phyloP scores from a whole-genome alignment of 768 basidiomycete genomes.

The Suillus variegatus region DNA sequence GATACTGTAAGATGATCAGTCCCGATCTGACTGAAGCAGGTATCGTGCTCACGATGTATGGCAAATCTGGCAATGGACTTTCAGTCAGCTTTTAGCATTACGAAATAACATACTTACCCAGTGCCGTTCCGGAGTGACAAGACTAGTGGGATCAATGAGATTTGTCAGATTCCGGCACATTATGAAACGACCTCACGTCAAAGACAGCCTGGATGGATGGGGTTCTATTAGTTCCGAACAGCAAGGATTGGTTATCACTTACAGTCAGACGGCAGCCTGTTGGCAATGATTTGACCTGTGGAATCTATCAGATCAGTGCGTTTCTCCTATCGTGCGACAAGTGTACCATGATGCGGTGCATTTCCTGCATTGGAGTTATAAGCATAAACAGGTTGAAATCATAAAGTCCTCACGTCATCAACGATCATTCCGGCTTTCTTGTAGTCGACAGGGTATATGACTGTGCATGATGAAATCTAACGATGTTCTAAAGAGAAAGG shows the following conservation, averaged over 20 bases:
- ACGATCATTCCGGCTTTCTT: constrained; percentile 74
- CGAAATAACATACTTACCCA: constrained; percentile 31
- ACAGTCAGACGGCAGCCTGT: constrained; percentile 67
- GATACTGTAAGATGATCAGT: constrained; percentile 43
- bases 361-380: constrained; percentile 26
- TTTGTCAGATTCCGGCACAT: not conserved
- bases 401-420: constrained; percentile 59
- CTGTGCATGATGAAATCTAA: constrained; percentile 34
- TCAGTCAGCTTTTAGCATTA: not conserved
- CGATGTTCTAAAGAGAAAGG: not conserved
- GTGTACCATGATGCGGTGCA: constrained; percentile 45
- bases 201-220: constrained; percentile 39
- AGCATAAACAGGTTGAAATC: constrained; percentile 1
- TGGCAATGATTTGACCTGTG: constrained; percentile 53
- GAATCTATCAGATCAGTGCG: not conserved
- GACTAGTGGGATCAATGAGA: constrained; percentile 29
- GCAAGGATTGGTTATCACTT: constrained; percentile 8
- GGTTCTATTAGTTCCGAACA: not conserved
- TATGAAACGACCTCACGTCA: constrained; percentile 39
- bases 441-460: constrained; percentile 90
- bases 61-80: constrained; percentile 20
- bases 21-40: not conserved
- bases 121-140: constrained; percentile 52
- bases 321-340: not conserved
- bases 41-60: constrained; percentile 26